phyloP scores from a whole-genome alignment of 441 rosid genomes.

The Adansonia grandidieri region DNA sequence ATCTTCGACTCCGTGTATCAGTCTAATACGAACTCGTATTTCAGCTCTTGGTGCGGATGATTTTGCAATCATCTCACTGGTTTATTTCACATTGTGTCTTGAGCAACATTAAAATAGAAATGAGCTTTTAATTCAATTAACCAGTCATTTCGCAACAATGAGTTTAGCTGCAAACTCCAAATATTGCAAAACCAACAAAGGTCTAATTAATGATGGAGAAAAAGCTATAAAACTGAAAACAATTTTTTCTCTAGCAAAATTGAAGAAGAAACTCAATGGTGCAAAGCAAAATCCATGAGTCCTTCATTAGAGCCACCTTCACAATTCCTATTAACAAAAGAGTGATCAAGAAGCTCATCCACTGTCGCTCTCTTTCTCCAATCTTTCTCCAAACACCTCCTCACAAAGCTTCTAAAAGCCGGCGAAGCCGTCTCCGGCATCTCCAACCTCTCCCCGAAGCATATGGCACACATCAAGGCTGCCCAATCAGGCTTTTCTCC shows the following conservation, averaged over 20 bases:
- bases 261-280: slow-evolving; percentile 9
- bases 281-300: slow-evolving; percentile 19
- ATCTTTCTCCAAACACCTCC: slow-evolving; percentile 61
- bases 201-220: background rate
- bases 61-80: background rate
- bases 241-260: background rate
- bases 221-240: background rate
- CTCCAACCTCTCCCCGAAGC: slow-evolving; percentile 49
- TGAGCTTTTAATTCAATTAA: background rate
- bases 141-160: background rate
- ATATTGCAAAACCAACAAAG: background rate
- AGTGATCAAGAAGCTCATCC: slow-evolving; percentile 57
- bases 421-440: slow-evolving; percentile 51
- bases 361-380: slow-evolving; percentile 61
- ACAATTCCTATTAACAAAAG: slow-evolving; percentile 41
- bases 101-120: background rate
- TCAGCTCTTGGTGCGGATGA: background rate
- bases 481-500: slow-evolving; percentile 71
- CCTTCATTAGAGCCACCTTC: slow-evolving; percentile 14
- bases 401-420: slow-evolving; percentile 48
- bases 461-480: slow-evolving; percentile 56
- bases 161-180: background rate
- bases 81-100: background rate
- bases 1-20: background rate
- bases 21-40: background rate